A percentile compares a stretch with the other conserved stretches of the same genome.
Evolutionary conservation across 352 stramenopile genomes (phyloP).

Genomic region (Phytophthora brassicae): DNA sequence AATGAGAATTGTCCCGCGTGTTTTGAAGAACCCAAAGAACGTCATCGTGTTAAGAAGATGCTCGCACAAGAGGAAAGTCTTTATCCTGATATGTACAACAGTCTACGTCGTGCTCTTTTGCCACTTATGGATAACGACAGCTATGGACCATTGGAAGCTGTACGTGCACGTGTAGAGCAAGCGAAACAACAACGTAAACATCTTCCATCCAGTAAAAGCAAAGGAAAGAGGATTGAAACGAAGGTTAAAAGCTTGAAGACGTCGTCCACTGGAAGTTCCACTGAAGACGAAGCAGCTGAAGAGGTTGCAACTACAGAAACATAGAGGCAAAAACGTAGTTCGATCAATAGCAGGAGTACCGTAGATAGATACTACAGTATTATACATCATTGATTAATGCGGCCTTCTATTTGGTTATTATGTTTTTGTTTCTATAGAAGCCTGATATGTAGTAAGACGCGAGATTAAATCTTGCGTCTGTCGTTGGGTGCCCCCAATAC

Average conservation of each 20-base stretch:
- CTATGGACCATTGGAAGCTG: constrained; percentile 60
- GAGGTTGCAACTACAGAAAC: not conserved
- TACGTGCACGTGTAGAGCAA: constrained; percentile 54
- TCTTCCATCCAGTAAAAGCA: constrained; percentile 37
- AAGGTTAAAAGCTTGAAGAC: not conserved
- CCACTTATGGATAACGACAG: constrained; percentile 83
- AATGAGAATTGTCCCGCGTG: constrained; percentile 99
- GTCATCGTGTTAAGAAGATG: constrained; percentile 97
- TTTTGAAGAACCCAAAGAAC: constrained; percentile 98
- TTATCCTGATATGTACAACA: constrained; percentile 88
- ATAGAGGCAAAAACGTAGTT: constrained; percentile 4
- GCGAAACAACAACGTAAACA: constrained; percentile 51
- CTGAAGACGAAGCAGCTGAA: constrained; percentile 16
- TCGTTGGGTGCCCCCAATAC: too few species aligned
- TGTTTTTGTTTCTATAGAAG: too few species aligned
- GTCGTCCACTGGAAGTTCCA: constrained; percentile 21
- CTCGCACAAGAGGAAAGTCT: constrained; percentile 94
- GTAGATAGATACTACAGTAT: too few species aligned
- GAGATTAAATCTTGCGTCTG: too few species aligned
- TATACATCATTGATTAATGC: too few species aligned
- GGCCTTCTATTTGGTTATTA: too few species aligned
- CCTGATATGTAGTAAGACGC: too few species aligned
- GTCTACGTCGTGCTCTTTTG: constrained; percentile 58
- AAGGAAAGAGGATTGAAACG: constrained; percentile 12
- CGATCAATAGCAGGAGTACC: too few species aligned